Evolutionary conservation across 805 yeast species (phyloP).

Genomic region (Ascoidea asiatica): DNA sequence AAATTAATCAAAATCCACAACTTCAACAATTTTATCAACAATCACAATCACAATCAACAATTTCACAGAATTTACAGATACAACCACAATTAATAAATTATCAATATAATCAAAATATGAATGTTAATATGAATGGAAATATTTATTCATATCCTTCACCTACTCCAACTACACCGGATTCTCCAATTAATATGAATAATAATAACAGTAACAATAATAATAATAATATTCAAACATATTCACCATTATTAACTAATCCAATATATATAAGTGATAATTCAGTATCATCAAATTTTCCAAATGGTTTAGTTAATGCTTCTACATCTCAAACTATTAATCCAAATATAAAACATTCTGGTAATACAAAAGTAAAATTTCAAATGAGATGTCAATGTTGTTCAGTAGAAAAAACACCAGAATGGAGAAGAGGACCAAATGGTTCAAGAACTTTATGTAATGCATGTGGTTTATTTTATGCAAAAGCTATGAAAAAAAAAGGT

Average conservation of each 20-base stretch:
- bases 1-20: too few species aligned
- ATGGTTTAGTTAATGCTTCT: not conserved
- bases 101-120: not conserved
- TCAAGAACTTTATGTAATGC: slow-evolving; percentile 70
- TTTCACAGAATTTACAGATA: not conserved
- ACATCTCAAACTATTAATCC: not conserved
- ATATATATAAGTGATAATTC: not conserved
- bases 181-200: not conserved
- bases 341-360: not conserved
- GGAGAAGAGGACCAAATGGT: slow-evolving; percentile 77
- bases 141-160: not conserved
- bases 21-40: not conserved
- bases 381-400: slow-evolving; percentile 32
- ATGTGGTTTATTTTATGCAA: slow-evolving; percentile 67
- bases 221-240: not conserved
- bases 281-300: not conserved
- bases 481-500: slow-evolving; percentile 47
- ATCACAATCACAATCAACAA: not conserved
- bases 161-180: not conserved
- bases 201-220: too few species aligned
- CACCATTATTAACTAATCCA: not conserved
- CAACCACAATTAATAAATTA: not conserved
- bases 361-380: not conserved
- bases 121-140: too few species aligned
- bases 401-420: slow-evolving; percentile 59